Percentiles rank a stretch among this genome's conserved stretches.
These are phyloP conservation scores for Pogostemon cablin DNA, from an alignment of 257 asterid genomes.

Conservation along the genomic window DNA sequence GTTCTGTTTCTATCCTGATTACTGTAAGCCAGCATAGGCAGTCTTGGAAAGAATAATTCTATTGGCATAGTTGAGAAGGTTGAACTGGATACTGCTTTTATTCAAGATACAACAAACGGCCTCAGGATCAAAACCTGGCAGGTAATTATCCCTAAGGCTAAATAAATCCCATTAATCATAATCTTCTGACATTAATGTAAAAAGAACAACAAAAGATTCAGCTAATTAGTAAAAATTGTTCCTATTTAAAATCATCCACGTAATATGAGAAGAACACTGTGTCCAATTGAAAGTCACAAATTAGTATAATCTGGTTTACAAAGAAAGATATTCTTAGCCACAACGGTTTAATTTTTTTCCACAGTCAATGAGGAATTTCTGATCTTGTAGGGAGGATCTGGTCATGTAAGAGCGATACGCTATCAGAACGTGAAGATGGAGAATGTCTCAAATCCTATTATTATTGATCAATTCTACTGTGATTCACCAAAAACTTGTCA, in stretches of 20 bases:
- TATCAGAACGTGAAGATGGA: conserved; percentile 79
- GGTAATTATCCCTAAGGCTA: conserved; percentile 40
- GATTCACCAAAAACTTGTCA: conserved; percentile 77
- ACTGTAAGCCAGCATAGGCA: conserved; percentile 74
- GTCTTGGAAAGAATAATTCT: conserved; percentile 94
- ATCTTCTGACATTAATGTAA: not conserved
- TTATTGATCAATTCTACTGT: conserved; percentile 92
- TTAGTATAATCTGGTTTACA: not conserved
- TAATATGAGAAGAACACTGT: not conserved
- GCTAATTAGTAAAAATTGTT: conserved; percentile 6
- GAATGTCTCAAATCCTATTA: conserved; percentile 81
- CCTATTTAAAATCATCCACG: not conserved
- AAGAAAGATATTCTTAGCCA: not conserved
- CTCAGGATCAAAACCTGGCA: conserved; percentile 98
- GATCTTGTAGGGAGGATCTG: conserved; percentile 81
- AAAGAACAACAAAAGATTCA: conserved; percentile 2
- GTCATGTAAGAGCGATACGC: conserved; percentile 65
- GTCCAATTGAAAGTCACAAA: not conserved
- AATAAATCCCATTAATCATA: not conserved
- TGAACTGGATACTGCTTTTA: conserved; percentile 65
- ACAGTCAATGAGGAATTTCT: conserved; percentile 19
- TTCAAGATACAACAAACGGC: conserved; percentile 74
- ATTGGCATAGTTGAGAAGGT: conserved; percentile 71
- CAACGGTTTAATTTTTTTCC: not conserved
- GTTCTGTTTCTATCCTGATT: conserved; percentile 19